phyloP scores from a whole-genome alignment of 352 stramenopile species.

The Pythium utonaiense region DNA sequence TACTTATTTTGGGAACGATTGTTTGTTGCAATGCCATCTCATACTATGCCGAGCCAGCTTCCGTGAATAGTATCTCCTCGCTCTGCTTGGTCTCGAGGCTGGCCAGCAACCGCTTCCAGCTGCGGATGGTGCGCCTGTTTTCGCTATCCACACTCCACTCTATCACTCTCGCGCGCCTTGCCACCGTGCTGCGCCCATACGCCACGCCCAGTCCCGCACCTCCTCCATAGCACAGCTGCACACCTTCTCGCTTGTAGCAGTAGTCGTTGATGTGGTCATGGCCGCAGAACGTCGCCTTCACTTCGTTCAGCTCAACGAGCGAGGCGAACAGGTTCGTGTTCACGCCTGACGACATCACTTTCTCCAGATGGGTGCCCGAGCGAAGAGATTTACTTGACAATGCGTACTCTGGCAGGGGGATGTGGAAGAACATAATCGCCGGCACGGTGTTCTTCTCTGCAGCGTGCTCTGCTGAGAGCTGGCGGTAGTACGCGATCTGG shows the following conservation, averaged over 20 bases:
- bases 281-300: slow-evolving; percentile 57
- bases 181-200: slow-evolving; percentile 30
- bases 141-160: slow-evolving; percentile 43
- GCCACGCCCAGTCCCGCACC: slow-evolving; percentile 41
- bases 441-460: slow-evolving; percentile 20
- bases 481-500: slow-evolving; percentile 45
- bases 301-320: slow-evolving; percentile 43
- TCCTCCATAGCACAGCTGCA: slow-evolving; percentile 59
- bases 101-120: slow-evolving; percentile 31
- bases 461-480: slow-evolving; percentile 22
- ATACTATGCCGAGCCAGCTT: no score
- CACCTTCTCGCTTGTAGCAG: slow-evolving; percentile 34
- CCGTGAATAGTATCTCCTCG: slow-evolving; percentile 18
- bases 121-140: slow-evolving; percentile 17
- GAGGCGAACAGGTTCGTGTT: slow-evolving; percentile 43
- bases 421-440: slow-evolving; percentile 70
- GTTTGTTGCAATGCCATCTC: no score
- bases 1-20: no score
- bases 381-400: slow-evolving; percentile 12
- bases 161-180: slow-evolving; percentile 47
- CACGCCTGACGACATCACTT: slow-evolving; percentile 31
- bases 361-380: slow-evolving; percentile 38
- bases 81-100: slow-evolving; percentile 7
- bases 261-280: slow-evolving; percentile 69
- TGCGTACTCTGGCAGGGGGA: slow-evolving; percentile 49